These are phyloP conservation scores for Agarophyton chilense DNA, from an alignment of 23 red algal genomes.

Conservation along the genomic window DNA sequence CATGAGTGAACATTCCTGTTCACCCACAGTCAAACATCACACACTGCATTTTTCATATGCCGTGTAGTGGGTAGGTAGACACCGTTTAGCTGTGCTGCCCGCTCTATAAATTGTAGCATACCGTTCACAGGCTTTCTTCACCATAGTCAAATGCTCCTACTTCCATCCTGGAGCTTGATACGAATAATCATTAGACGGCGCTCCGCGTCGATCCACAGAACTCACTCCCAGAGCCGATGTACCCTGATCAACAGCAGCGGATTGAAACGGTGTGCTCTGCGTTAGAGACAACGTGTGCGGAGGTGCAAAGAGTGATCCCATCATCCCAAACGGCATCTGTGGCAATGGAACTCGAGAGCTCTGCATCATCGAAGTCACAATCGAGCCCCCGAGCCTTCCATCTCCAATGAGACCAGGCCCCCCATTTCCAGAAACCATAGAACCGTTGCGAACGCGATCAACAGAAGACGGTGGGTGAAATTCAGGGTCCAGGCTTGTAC, in stretches of 20 bases:
- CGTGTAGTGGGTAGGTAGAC: background rate
- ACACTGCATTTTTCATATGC: background rate
- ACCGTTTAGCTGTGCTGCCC: background rate
- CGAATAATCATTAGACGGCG: slow-evolving; percentile 64
- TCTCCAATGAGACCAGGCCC: slow-evolving; percentile 64
- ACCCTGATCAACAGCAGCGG: slow-evolving; percentile 1
- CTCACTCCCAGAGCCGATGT: background rate
- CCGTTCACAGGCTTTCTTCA: background rate
- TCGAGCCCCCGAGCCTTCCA: slow-evolving; percentile 44
- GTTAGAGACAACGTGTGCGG: slow-evolving; percentile 44
- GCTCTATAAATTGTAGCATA: background rate
- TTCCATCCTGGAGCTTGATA: slow-evolving; percentile 74
- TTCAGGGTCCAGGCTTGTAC: slow-evolving; percentile 49
- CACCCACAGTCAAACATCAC: background rate
- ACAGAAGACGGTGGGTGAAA: slow-evolving; percentile 56
- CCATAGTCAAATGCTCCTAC: background rate
- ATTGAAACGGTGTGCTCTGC: slow-evolving; percentile 51
- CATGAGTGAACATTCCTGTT: background rate
- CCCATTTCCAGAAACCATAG: slow-evolving; percentile 40
- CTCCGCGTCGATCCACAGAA: slow-evolving; percentile 50
- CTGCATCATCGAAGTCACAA: slow-evolving; percentile 64
- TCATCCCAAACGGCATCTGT: slow-evolving; percentile 72
- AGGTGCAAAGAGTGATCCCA: slow-evolving; percentile 67
- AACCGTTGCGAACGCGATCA: slow-evolving; percentile 53
- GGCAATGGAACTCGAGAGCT: slow-evolving; percentile 64